phyloP scores from a whole-genome alignment of 1,284 basidiomycete species.

The Cryptococcus sp. region DNA sequence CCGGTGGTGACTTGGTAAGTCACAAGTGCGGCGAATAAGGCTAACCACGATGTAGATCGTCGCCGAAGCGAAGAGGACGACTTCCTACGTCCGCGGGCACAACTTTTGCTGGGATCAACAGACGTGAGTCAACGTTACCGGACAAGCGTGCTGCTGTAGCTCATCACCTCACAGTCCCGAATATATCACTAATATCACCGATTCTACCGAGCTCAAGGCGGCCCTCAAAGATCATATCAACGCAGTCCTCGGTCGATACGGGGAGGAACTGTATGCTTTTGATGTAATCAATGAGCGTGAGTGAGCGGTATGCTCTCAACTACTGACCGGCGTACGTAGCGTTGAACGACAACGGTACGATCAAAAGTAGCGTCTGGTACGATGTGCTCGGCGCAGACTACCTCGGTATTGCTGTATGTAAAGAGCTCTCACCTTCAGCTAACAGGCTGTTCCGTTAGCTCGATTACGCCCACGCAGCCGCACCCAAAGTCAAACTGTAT shows the following conservation, averaged over 20 bases:
- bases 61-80: constrained; percentile 30
- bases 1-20: constrained; percentile 32
- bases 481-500: constrained; percentile 43
- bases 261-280: constrained; percentile 32
- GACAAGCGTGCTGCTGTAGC: neutral
- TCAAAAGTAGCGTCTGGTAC: constrained; percentile 33
- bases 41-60: constrained; percentile 29
- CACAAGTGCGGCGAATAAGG: no score
- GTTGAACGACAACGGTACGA: constrained; percentile 37
- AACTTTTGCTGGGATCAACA: constrained; percentile 38
- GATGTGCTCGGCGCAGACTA: constrained; percentile 40
- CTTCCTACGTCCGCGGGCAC: constrained; percentile 33
- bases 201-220: constrained; percentile 28
- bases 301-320: constrained; percentile 4
- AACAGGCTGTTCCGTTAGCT: no score
- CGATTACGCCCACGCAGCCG: constrained; percentile 34
- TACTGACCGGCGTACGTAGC: constrained; percentile 27
- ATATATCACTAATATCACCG: constrained; percentile 40
- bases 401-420: no score
- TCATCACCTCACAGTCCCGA: constrained; percentile 19
- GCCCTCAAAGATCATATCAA: constrained; percentile 35
- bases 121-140: constrained; percentile 14
- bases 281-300: constrained; percentile 46
- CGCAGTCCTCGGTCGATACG: constrained; percentile 38
- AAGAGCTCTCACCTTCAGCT: no score